Base-by-base conservation (phyloP, 306 rosid genomes). In the Sindora glabra region DNA sequence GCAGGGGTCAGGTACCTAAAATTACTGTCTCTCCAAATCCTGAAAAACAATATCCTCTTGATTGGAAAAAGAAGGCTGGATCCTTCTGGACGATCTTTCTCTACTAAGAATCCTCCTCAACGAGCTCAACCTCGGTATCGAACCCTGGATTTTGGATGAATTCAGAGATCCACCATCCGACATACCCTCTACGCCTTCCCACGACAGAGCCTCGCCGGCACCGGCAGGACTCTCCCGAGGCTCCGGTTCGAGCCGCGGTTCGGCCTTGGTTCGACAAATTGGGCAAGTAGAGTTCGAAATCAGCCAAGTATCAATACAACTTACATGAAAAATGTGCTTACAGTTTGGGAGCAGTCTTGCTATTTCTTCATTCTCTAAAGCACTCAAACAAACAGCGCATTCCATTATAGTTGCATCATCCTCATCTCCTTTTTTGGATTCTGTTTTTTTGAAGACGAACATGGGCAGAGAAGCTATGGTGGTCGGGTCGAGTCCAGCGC, bases 231-330 rank as follows among this genome's bases (percentile, higher is more conserved):
- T 77, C 73, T 86, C 95, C 5, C 85, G 72, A 0, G 66, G 68
- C 41, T 73, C 70, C 0, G 79, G 89, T 14, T 58, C 71, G 0
- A 62, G 46, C 6, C 9, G 27, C 0, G 84, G 89, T 29, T 70
- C 60, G 0, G 69, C 94, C 61, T 67, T 81, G 10, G 83, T 62
- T 10, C 87, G 74, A 59, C 95, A 86, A 52, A 80, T 52, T 0
- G 89, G 95, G 51, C 89, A 86, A 1, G 89, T 77, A 9, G 79
- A 61, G 23, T 77, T 75, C 0, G 85, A 74, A 1, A 40, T 48
- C n/a, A 86, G 13, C 95, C 95, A 86, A 24, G 39, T 70, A 57
- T 83, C 95, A 4, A 83, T 75, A 58, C 95, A 86, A 6, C 12
- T 40, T 0, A 73, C 81, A 13, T 86, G 95, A 60, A 86, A 86